These are phyloP conservation scores for Coix lacrymajobi DNA, from an alignment of 176 grass and related monocot species.

Conservation along the genomic window DNA sequence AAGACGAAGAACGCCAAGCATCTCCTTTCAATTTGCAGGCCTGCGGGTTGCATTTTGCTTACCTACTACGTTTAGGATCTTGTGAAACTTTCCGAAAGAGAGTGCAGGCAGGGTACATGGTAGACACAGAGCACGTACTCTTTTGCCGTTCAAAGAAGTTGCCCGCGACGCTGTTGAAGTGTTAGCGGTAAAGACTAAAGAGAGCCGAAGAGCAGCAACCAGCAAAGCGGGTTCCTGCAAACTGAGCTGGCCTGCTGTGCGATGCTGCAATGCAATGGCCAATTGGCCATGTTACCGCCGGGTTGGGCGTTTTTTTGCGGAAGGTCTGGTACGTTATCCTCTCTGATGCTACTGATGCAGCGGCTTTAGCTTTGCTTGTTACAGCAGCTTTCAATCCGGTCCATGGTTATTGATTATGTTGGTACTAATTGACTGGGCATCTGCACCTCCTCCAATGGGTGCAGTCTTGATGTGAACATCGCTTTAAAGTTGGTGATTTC, in stretches of 20 bases:
- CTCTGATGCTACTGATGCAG: too few species aligned
- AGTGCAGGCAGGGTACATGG: background rate
- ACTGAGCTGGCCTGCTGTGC: conserved; percentile 3
- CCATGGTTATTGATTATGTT: background rate
- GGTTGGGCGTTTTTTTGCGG: background rate
- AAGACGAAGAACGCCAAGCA: background rate
- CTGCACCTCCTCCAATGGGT: background rate
- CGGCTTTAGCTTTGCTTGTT: conserved; percentile 19
- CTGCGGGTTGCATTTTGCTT: conserved; percentile 19
- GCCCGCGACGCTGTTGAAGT: background rate
- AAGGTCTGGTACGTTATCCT: background rate
- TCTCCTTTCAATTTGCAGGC: background rate
- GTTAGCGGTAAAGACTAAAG: conserved; percentile 12
- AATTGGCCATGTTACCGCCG: background rate
- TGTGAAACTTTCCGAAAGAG: background rate
- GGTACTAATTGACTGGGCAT: background rate
- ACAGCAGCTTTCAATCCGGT: background rate
- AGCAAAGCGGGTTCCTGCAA: conserved; percentile 20
- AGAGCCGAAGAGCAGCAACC: conserved; percentile 13
- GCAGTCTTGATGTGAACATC: background rate
- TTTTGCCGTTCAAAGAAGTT: conserved; percentile 23
- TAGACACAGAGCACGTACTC: background rate
- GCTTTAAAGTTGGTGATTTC: too few species aligned
- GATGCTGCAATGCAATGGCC: too few species aligned
- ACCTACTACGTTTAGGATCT: conserved; percentile 32